phyloP scores from a whole-genome alignment of 768 basidiomycete genomes.

The Lactifluus piperatus region DNA sequence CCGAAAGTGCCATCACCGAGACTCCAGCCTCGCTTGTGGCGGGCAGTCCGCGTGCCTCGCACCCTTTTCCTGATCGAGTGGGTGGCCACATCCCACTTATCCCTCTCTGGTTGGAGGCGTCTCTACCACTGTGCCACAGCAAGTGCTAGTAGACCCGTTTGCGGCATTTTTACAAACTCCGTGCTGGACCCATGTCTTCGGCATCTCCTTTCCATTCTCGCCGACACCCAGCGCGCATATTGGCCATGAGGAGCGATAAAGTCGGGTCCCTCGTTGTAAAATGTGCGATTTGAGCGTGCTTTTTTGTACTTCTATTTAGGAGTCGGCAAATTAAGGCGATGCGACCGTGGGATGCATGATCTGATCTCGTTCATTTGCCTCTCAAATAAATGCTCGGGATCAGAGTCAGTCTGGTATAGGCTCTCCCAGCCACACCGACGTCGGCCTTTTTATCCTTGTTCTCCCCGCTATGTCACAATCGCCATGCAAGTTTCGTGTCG shows the following conservation, averaged over 20 bases:
- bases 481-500: background rate
- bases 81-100: no score
- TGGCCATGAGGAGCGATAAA: background rate
- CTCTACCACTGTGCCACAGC: no score
- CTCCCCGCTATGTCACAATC: background rate
- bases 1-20: no score
- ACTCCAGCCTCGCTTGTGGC: background rate
- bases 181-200: background rate
- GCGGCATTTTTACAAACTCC: background rate
- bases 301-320: background rate
- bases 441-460: background rate
- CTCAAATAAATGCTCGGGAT: background rate
- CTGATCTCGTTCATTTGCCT: background rate
- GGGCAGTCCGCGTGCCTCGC: conserved; percentile 6
- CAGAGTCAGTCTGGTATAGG: background rate
- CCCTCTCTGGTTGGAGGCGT: no score
- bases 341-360: background rate
- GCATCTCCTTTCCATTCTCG: background rate
- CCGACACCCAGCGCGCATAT: background rate
- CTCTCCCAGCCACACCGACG: background rate
- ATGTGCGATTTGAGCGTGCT: conserved; percentile 12
- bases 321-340: background rate
- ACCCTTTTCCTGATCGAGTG: background rate
- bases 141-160: background rate
- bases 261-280: background rate